A percentile compares a stretch with the other conserved stretches of the same genome.
Evolutionary conservation across 2,329 filamentous ascomycete species (phyloP).

Genomic region (Remersonia thermophila): DNA sequence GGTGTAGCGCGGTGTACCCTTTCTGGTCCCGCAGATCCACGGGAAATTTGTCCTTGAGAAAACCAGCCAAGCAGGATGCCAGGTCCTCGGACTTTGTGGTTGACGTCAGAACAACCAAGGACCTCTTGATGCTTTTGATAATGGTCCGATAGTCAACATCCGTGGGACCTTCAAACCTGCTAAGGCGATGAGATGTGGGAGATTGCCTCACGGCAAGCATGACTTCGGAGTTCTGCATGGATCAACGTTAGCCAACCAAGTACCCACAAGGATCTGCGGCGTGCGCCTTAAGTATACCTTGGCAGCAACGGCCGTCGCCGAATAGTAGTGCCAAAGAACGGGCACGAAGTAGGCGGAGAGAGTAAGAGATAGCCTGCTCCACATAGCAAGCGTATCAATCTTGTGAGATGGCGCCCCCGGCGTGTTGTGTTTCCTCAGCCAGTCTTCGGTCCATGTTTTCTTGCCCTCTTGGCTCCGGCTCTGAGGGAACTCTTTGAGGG

Average conservation of each 20-base stretch:
- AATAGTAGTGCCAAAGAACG: slow-evolving; percentile 4
- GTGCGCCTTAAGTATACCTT: too few relatives aligned
- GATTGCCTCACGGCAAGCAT: slow-evolving; percentile 4
- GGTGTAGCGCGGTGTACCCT: slow-evolving; percentile 2
- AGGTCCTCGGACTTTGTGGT: slow-evolving; percentile 2
- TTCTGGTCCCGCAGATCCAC: slow-evolving; percentile 5
- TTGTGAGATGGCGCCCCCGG: not conserved
- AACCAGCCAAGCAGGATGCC: not conserved
- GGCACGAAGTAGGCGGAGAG: slow-evolving; percentile 1
- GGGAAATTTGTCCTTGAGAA: slow-evolving; percentile 1
- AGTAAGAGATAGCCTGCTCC: slow-evolving; percentile 2
- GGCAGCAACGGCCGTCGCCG: not conserved
- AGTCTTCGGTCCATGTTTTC: slow-evolving; percentile 7
- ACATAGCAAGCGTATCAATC: slow-evolving; percentile 4
- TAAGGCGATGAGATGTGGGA: slow-evolving; percentile 5
- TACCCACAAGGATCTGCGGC: too few relatives aligned
- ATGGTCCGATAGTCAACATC: slow-evolving; percentile 6
- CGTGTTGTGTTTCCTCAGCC: slow-evolving; percentile 1
- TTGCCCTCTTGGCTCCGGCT: slow-evolving; percentile 6
- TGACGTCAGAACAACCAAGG: slow-evolving; percentile 2
- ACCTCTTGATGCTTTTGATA: slow-evolving; percentile 4
- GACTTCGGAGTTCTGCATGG: not conserved
- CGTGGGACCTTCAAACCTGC: slow-evolving; percentile 6
- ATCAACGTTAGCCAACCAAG: not conserved
- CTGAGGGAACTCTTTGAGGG: slow-evolving; percentile 2